Evolutionary conservation across 169 alveolate species (phyloP).

Genomic region (Eimeria sp.): DNA sequence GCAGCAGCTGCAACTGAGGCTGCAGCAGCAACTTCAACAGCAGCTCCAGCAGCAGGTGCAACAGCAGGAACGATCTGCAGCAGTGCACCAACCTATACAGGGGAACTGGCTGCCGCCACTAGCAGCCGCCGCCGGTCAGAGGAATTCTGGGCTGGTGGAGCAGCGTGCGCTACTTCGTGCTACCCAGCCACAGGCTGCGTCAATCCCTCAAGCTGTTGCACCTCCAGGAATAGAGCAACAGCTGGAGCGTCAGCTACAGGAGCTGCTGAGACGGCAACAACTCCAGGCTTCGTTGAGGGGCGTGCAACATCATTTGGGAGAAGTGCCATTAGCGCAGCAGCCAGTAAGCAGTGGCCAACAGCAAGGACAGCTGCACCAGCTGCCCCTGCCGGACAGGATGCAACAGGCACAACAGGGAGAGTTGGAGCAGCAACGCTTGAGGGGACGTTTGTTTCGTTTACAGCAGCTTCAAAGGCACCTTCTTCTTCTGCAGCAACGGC

Average conservation of each 20-base stretch:
- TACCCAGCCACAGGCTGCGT: conserved; percentile 17
- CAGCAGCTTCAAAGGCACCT: conserved; percentile 64
- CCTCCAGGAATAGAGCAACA: conserved; percentile 38
- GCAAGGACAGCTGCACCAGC: conserved; percentile 6
- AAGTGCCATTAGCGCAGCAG: not conserved
- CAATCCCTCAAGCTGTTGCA: not conserved
- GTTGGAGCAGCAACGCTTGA: conserved; percentile 60
- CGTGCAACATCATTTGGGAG: conserved; percentile 10
- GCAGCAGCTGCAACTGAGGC: conserved; percentile 2
- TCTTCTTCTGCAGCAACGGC: conserved; percentile 34
- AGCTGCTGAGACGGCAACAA: conserved; percentile 55
- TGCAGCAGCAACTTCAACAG: conserved; percentile 30
- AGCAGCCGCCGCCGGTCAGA: not conserved
- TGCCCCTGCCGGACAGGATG: not conserved
- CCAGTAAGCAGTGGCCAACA: not conserved
- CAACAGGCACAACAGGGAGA: conserved; percentile 10
- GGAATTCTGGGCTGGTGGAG: conserved; percentile 4
- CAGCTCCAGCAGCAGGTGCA: conserved; percentile 28
- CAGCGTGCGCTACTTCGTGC: conserved; percentile 36
- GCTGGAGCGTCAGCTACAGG: conserved; percentile 69
- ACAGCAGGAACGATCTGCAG: conserved; percentile 45
- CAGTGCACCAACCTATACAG: conserved; percentile 19
- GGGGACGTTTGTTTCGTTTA: conserved; percentile 20
- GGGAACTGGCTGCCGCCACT: not conserved
- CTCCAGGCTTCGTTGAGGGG: conserved; percentile 27